Evolutionary conservation across 2,329 filamentous ascomycete species (phyloP), one percentile per base, ranked within the genome.

Genomic region (Fusarium sublunatum): DNA sequence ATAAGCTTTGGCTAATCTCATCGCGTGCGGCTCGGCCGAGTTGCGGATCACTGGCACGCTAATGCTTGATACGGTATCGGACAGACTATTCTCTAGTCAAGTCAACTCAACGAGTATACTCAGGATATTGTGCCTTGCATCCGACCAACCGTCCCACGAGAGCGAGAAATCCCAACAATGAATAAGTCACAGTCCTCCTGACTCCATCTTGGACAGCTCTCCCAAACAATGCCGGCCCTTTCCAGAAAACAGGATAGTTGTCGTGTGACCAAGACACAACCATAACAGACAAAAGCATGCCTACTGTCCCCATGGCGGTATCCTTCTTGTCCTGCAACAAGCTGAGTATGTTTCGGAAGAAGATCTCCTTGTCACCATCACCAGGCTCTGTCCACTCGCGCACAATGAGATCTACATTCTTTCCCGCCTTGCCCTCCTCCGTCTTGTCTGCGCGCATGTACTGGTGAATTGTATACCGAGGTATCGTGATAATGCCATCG

Each of bases 361-460:
- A 68, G 2, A 65, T 26, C n/a, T 57, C 52, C 49, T 68, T 70
- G 25, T 65, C 59, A 0, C 67, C 59, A 15, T 70, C 65, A 5
- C 59, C 54, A 8, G 68, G 68, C 7, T 68, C 65, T 9, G 67
- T 67, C 68, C 68, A 70, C 43, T 70, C 68, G 19, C 38, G 52
- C 8, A 70, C 53, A 25, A 49, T 25, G 7, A 68, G 55, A 15
- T 67, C 67, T 6, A 60, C 25, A 6, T 60, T 39, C 8, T 36
- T 55, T 15, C 57, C 62, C 8, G 24, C 22, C 5, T 47, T 54
- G 11, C 67, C 62, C 47, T 65, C 32, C 3, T 53, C 41, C 5
- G 22, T 55, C n/a, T 50, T 52, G 32, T 70, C 67, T 12, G 63
- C 63, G 3, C 65, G 53, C 41, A 52, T 54, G 43, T 65, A 70